Base-by-base conservation (phyloP, 1,139 yeast species). In the Debaryomycetaceae sp. region DNA sequence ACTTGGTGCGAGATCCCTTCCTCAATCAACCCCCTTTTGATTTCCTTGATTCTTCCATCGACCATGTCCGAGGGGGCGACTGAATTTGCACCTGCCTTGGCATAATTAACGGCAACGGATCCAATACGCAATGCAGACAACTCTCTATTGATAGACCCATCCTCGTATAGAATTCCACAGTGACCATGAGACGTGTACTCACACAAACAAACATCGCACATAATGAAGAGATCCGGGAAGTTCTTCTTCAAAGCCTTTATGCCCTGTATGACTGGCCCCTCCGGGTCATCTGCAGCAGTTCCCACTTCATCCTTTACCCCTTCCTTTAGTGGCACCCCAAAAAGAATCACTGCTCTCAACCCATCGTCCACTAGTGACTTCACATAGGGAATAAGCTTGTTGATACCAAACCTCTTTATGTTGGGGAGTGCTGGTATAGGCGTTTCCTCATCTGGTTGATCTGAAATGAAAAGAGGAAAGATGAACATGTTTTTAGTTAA, bases 61-160 rank as follows among this genome's bases (percentile, higher is more conserved):
- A 91, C 85, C 99, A 95, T 93, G 64, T 93, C 99, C 11, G 96
- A 86, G 14, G 99, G 99, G 1, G 99, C 98, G 36, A 93, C 97
- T 45, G 90, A 86, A 62, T 93, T 78, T 2, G 97, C 97, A 43
- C 98, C 99, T 0, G 99, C 98, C 56, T 76, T 80, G 39, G 98
- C 99, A 60, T 93, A 93, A 64, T 88, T 91, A 23, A 87, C 96
- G 0, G 98, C 97, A 24, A 93, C 97, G 11, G 95, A 93, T 2
- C 96, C 97, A 43, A 93, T 77, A 62, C 99, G 77, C 54, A 82
- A 76, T 17, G 88, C 96, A 24, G 95, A 81, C 45, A 68, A 66
- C 47, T 83, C 88, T 48, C 96, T 78, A 60, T 86, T 84, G 56
- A 93, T 79, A 6, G 87, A 62, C 5, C 98, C 98, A 62, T 91